Base-by-base conservation (phyloP, 2,329 filamentous ascomycete species). In the Aureobasidium sp. region DNA sequence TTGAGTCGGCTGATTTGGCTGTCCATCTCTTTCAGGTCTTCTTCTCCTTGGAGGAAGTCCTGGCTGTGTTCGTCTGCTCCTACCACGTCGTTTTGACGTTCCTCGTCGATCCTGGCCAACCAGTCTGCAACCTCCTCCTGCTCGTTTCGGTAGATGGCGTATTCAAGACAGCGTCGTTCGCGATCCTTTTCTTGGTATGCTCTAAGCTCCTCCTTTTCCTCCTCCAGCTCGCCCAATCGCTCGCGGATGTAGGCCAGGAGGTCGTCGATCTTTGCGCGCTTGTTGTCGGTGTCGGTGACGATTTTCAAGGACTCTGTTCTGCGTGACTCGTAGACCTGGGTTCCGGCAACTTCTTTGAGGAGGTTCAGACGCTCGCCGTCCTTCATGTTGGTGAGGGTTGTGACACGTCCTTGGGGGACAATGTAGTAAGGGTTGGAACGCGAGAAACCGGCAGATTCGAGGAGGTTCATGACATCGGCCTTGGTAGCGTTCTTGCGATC, bases 351-450 rank as follows among this genome's bases (percentile, higher is more conserved):
- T 72, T 97, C 94, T 76, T 99, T 99, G 65, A 99, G 78, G 64
- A 99, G 79, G 67, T 89, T 92, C 65, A 99, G 78, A 58, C 94
- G 85, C 73, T 97, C 92, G 0, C 87, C 86, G 74, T 99, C 94
- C 75, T 97, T 97, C 94, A 99, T 99, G 74, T 97, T 99, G 48
- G 94, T 99, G 71, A 99, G 81, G 27, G 91, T 88, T 0, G 94
- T 97, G 64, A 99, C 92, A 71, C 94, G 91, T 60, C 94, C 94
- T 74, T 99, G 94, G 0, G 95, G 94, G 1, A 99, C 95, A 69
- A 99, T 99, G 75, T 99, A 99, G 81, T 97, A 99, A 29, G 94
- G 94, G 73, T 99, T 99, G 62, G 92, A 96, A 67, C 91, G 87
- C 64, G 93, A 97, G 76, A 99, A 97, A 22, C 94, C 94, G 15